Percentiles rank a stretch among this genome's conserved stretches.
Evolutionary conservation across 2,329 filamentous ascomycete species (phyloP).

Genomic region (Uncinocarpus reesii): DNA sequence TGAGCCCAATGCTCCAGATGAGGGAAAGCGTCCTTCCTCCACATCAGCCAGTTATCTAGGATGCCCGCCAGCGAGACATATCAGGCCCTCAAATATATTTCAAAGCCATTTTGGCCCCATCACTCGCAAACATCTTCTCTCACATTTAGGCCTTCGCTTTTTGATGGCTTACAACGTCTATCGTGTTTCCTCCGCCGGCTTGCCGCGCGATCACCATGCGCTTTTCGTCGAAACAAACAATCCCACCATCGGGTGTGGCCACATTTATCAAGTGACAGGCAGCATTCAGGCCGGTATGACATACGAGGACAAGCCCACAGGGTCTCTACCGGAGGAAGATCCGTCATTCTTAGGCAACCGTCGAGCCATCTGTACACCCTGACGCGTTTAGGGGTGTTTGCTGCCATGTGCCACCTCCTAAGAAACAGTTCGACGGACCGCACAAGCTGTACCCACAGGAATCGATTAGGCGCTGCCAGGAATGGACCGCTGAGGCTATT

Average conservation of each 20-base stretch:
- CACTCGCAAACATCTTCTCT: not conserved
- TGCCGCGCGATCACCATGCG: conserved; percentile 24
- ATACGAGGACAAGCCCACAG: conserved; percentile 12
- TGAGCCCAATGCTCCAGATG: no score
- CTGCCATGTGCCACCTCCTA: conserved; percentile 19
- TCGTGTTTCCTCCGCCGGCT: conserved; percentile 16
- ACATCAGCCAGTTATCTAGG: not conserved
- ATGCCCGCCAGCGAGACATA: not conserved
- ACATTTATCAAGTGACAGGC: conserved; percentile 24
- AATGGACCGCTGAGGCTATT: conserved; percentile 25
- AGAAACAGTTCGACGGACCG: conserved; percentile 26
- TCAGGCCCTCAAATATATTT: not conserved
- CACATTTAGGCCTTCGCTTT: not conserved
- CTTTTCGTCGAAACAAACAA: conserved; percentile 23
- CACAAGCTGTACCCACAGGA: conserved; percentile 21
- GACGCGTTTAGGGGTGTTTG: conserved; percentile 18
- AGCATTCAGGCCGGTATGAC: conserved; percentile 26
- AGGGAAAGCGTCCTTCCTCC: not conserved
- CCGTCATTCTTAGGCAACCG: conserved; percentile 9
- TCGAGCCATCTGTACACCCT: not conserved
- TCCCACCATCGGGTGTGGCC: conserved; percentile 16
- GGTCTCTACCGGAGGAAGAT: conserved; percentile 14
- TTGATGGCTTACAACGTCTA: conserved; percentile 19
- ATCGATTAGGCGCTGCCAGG: conserved; percentile 24
- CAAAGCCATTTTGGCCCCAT: not conserved